phyloP scores from a whole-genome alignment of 805 yeast species.

The Starmerella apis region DNA sequence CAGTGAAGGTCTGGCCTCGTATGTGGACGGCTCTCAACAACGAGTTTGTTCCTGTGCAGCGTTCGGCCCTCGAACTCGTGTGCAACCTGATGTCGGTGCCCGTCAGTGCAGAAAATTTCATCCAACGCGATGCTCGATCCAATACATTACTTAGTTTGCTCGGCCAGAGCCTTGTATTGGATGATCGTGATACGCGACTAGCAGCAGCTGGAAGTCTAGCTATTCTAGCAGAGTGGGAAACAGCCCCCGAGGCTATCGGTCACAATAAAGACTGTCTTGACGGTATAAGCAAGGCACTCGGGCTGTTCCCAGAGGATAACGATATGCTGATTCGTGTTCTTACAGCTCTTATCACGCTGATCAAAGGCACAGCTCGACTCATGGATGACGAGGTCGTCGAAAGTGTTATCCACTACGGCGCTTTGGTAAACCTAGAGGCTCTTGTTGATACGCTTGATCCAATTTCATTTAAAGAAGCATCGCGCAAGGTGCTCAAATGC shows the following conservation, averaged over 20 bases:
- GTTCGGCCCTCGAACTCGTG: constrained; percentile 52
- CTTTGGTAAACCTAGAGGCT: constrained; percentile 21
- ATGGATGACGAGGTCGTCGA: constrained; percentile 26
- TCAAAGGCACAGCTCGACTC: constrained; percentile 17
- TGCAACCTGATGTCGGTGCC: constrained; percentile 45
- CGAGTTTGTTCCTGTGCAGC: constrained; percentile 42
- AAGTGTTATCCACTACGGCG: constrained; percentile 23
- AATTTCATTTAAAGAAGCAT: constrained; percentile 13
- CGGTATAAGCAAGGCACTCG: constrained; percentile 22
- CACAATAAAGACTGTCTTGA: constrained; percentile 25
- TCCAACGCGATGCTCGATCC: constrained; percentile 29
- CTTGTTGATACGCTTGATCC: constrained; percentile 21
- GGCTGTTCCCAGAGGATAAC: constrained; percentile 23
- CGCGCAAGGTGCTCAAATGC: constrained; percentile 15
- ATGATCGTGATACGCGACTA: constrained; percentile 29
- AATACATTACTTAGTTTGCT: constrained; percentile 29
- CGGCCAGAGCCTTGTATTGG: constrained; percentile 26
- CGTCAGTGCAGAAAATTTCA: constrained; percentile 31
- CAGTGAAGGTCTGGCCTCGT: constrained; percentile 37
- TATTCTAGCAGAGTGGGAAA: constrained; percentile 32
- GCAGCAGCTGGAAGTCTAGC: constrained; percentile 38
- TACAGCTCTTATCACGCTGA: constrained; percentile 25
- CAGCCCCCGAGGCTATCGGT: constrained; percentile 29
- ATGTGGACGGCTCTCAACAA: constrained; percentile 40
- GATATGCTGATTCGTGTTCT: constrained; percentile 28